Percentiles rank a stretch among this genome's conserved stretches.
Conservation (phyloP, 805 yeast genomes). For the Helenozyma rhizophorensis region DNA sequence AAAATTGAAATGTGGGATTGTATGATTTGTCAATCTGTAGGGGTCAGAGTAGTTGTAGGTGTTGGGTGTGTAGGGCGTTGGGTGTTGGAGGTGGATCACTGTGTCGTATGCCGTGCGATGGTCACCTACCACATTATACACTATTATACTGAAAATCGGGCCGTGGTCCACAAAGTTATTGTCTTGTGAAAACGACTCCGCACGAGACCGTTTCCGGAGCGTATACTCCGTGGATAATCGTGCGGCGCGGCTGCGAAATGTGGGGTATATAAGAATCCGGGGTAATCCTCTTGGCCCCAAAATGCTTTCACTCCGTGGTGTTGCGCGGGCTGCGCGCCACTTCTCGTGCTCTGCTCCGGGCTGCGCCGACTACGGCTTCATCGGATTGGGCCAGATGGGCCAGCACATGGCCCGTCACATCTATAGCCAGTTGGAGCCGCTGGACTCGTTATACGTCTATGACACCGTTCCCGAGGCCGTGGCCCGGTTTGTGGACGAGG, state of each 20-base stretch:
- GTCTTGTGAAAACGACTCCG: too few species aligned
- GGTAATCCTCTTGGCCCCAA: not conserved
- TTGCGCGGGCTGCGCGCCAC: slow-evolving; percentile 4
- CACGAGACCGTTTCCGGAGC: too few species aligned
- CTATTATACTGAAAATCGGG: too few species aligned
- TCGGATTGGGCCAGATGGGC: slow-evolving; percentile 58
- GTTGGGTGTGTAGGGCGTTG: too few species aligned
- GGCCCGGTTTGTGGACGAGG: slow-evolving; percentile 19
- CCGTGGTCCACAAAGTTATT: too few species aligned
- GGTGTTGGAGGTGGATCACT: too few species aligned
- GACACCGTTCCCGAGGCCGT: slow-evolving; percentile 35
- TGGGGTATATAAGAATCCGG: slow-evolving; percentile 5
- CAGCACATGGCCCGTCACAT: slow-evolving; percentile 52
- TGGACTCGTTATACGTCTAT: slow-evolving; percentile 40
- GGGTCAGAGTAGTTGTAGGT: too few species aligned
- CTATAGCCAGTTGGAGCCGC: slow-evolving; percentile 31
- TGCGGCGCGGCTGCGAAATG: slow-evolving; percentile 5
- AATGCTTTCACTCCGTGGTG: slow-evolving; percentile 1
- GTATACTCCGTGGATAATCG: slow-evolving; percentile 9
- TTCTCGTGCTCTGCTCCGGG: slow-evolving; percentile 4
- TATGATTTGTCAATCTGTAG: too few species aligned
- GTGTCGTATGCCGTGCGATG: too few species aligned
- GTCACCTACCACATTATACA: too few species aligned
- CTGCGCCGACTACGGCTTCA: slow-evolving; percentile 40
- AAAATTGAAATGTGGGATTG: too few species aligned